A percentile compares a stretch with the other conserved stretches of the same genome.
Conservation (phyloP, 192 early-diverging fungal species). For the Coemansia biformis region DNA sequence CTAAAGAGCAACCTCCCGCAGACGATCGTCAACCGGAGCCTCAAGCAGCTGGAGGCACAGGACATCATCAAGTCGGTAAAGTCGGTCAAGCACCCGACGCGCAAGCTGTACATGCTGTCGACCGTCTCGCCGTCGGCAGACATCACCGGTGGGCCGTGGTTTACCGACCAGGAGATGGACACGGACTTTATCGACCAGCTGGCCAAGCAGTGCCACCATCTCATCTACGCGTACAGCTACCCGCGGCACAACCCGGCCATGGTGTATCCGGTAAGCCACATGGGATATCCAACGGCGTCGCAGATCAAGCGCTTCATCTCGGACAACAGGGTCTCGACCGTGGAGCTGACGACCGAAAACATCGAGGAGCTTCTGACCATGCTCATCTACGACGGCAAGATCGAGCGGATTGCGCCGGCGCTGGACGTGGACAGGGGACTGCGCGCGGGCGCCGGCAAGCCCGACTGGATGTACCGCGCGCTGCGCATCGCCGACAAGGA, state of each 20-base stretch:
- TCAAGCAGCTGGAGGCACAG: conserved; percentile 77
- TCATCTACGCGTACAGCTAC: conserved; percentile 56
- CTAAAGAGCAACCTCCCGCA: conserved; percentile 71
- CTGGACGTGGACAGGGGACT: conserved; percentile 52
- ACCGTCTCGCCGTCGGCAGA: conserved; percentile 77
- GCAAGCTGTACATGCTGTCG: conserved; percentile 86
- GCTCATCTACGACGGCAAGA: conserved; percentile 79
- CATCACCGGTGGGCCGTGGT: conserved; percentile 90
- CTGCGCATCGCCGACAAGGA: conserved; percentile 47
- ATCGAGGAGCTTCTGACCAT: conserved; percentile 77
- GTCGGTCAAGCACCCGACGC: conserved; percentile 83
- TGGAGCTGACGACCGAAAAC: conserved; percentile 66
- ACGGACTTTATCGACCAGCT: conserved; percentile 83
- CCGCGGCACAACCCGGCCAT: conserved; percentile 46
- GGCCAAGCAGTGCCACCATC: conserved; percentile 64
- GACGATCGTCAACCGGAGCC: conserved; percentile 66
- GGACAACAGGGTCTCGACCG: conserved; percentile 63
- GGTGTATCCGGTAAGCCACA: conserved; percentile 61
- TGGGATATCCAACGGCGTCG: conserved; percentile 62
- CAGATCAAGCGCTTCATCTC: conserved; percentile 68
- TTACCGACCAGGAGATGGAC: conserved; percentile 88
- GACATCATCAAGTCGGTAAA: conserved; percentile 81
- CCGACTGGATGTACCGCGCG: conserved; percentile 72
- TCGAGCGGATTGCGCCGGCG: conserved; percentile 59
- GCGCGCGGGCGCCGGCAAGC: conserved; percentile 53